Conservation (phyloP, 352 stramenopile genomes). For the Phytopythium sindhum region DNA sequence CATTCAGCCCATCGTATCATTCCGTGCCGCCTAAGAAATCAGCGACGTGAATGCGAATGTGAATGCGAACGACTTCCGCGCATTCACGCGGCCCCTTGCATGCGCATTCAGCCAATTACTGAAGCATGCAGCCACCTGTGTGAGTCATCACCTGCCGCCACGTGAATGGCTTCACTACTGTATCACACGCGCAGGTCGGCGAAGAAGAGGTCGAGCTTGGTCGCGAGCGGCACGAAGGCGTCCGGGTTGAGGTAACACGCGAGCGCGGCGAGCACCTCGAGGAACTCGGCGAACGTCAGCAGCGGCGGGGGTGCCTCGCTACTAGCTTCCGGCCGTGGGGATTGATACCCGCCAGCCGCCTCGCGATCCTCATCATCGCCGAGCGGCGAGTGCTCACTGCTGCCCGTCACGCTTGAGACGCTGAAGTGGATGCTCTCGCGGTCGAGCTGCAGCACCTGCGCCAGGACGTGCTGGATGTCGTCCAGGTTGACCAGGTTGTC, state of each 20-base stretch:
- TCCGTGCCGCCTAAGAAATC: too few relatives aligned
- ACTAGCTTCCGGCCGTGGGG: background rate
- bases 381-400: background rate
- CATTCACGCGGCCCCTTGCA: background rate
- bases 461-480: conserved; percentile 57
- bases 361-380: background rate
- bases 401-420: conserved; percentile 3
- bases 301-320: conserved; percentile 12
- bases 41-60: background rate
- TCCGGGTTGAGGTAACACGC: conserved; percentile 60
- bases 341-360: background rate
- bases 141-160: too few relatives aligned
- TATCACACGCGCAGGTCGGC: conserved; percentile 14
- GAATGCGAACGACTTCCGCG: background rate
- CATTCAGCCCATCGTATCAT: too few relatives aligned
- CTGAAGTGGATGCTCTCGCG: conserved; percentile 48
- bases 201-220: conserved; percentile 62
- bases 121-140: too few relatives aligned
- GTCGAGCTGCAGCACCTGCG: conserved; percentile 58
- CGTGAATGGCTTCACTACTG: too few relatives aligned
- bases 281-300: conserved; percentile 58
- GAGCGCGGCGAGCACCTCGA: conserved; percentile 51
- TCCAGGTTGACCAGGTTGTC: conserved; percentile 61
- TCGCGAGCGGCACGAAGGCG: conserved; percentile 51
- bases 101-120: background rate